A percentile compares a stretch with the other conserved stretches of the same genome.
Evolutionary conservation across 225 moss, liverwort and hornwort species (phyloP).

Genomic region (Polytrichum commune): DNA sequence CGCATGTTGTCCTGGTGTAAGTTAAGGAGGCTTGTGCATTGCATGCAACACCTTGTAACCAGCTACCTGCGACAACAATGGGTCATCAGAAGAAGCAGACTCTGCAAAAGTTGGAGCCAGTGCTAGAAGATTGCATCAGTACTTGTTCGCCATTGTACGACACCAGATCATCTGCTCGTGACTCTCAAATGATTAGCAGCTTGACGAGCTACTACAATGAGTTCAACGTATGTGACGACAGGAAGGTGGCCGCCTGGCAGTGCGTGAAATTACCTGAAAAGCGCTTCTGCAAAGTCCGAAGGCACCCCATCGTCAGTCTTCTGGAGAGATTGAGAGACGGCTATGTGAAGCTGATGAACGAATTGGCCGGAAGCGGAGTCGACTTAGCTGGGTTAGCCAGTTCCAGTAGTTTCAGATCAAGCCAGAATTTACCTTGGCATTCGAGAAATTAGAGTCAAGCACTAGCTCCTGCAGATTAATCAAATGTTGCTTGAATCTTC

Average conservation of each 20-base stretch:
- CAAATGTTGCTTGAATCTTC: no score
- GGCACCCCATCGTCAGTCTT: background rate
- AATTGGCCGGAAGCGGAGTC: constrained; percentile 29
- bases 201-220: no score
- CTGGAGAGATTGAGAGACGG: constrained; percentile 35
- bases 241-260: no score
- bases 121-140: constrained; percentile 2
- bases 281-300: background rate
- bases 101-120: constrained; percentile 1
- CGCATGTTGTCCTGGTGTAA: no score
- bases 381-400: constrained; percentile 23
- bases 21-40: no score
- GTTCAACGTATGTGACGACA: no score
- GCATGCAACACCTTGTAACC: no score
- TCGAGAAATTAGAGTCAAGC: background rate
- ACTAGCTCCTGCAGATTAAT: no score
- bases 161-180: background rate
- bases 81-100: constrained; percentile 10
- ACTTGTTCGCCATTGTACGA: background rate
- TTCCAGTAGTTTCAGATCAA: constrained; percentile 17
- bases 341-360: constrained; percentile 44
- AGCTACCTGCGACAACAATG: no score
- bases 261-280: no score
- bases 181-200: no score
- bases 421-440: constrained; percentile 7